These are phyloP conservation scores for Aureobasidium leucospermi DNA, from an alignment of 2,329 filamentous ascomycete genomes.

Conservation along the genomic window DNA sequence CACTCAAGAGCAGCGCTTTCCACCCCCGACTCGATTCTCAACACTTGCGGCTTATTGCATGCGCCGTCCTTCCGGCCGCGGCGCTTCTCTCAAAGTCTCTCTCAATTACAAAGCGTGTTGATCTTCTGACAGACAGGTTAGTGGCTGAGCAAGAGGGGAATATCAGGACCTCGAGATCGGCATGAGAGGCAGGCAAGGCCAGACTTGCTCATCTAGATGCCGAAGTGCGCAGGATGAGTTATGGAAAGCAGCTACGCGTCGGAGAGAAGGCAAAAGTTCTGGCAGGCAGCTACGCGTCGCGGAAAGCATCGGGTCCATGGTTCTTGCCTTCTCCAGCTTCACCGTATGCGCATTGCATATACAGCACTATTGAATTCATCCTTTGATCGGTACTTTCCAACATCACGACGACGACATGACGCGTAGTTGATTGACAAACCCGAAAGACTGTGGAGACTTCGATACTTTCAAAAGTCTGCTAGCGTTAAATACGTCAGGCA, in stretches of 20 bases:
- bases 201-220: background rate
- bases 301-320: constrained; percentile 9
- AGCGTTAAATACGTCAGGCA: background rate
- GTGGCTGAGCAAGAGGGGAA: background rate
- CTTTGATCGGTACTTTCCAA: background rate
- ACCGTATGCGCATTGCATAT: background rate
- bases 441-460: background rate
- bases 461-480: constrained; percentile 1
- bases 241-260: background rate
- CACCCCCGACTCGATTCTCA: background rate
- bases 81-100: background rate
- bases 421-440: background rate
- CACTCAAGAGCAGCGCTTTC: background rate
- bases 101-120: background rate
- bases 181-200: background rate
- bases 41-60: constrained; percentile 7
- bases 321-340: background rate
- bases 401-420: background rate
- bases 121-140: background rate
- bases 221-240: background rate
- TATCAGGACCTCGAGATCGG: background rate
- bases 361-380: background rate
- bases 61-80: background rate
- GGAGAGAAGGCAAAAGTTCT: background rate
- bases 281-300: background rate